Evolutionary conservation across 2,329 filamentous ascomycete species (phyloP).

Genomic region (Aspergillus fructus): DNA sequence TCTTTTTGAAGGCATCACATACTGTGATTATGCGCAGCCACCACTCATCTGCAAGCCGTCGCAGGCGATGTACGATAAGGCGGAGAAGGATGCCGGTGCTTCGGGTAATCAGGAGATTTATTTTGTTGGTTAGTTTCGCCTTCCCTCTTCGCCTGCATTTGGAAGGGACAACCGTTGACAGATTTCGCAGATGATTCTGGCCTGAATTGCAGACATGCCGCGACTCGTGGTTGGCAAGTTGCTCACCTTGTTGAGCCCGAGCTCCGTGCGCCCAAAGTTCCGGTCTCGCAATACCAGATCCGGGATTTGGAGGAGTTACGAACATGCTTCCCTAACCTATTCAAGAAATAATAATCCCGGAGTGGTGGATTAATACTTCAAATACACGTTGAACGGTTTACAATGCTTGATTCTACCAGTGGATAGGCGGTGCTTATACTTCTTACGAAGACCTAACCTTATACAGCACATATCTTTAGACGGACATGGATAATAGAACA

Average conservation of each 20-base stretch:
- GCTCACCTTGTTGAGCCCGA: conserved; percentile 82
- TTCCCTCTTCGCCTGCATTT: not conserved
- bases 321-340: conserved; percentile 76
- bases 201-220: conserved; percentile 74
- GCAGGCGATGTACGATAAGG: conserved; percentile 79
- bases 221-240: conserved; percentile 79
- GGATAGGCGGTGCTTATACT: not conserved
- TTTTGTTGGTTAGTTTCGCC: conserved; percentile 72
- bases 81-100: conserved; percentile 79
- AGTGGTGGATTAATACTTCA: not conserved
- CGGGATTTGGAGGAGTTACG: conserved; percentile 73
- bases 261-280: conserved; percentile 60
- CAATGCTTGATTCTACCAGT: not conserved
- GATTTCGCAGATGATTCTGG: conserved; percentile 70
- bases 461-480: conserved; percentile 1
- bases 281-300: conserved; percentile 73
- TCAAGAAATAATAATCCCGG: conserved; percentile 53
- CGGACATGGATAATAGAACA: conserved; percentile 1
- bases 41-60: conserved; percentile 86
- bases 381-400: not conserved
- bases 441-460: not conserved
- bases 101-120: conserved; percentile 71
- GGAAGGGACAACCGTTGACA: conserved; percentile 15
- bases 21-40: conserved; percentile 77
- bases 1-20: conserved; percentile 91